A percentile compares a stretch with the other conserved stretches of the same genome.
Evolutionary conservation across 768 basidiomycete species (phyloP).

Genomic region (Leccinum imitatum): DNA sequence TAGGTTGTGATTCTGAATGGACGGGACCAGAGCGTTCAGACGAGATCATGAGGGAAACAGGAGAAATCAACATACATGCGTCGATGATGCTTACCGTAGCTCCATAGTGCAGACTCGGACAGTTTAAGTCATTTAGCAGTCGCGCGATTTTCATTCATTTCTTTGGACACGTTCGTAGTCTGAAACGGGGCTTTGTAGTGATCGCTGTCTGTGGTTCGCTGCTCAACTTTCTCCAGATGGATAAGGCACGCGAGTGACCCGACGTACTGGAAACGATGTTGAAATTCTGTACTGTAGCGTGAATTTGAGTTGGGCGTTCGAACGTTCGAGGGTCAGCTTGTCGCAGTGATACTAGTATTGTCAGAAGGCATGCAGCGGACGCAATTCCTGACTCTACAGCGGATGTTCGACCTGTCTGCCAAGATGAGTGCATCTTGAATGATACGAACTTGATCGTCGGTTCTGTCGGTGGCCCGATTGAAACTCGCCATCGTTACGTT

Average conservation of each 20-base stretch:
- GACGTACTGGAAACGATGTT: neutral
- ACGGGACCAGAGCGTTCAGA: neutral
- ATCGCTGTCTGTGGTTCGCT: neutral
- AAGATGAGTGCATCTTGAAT: neutral
- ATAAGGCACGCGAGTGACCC: neutral
- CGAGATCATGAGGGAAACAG: neutral
- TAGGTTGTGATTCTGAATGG: neutral
- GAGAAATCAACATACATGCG: neutral
- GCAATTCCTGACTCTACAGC: neutral
- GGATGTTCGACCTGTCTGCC: neutral
- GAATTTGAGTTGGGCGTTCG: neutral
- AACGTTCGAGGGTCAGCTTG: neutral
- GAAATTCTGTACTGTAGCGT: neutral
- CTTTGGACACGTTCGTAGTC: neutral
- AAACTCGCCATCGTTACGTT: neutral
- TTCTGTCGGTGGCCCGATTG: neutral
- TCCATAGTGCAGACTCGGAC: too few species aligned
- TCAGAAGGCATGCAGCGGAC: neutral
- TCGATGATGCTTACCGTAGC: neutral
- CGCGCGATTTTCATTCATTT: neutral
- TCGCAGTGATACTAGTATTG: neutral
- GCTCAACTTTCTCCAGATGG: neutral
- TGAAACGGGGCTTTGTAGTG: neutral
- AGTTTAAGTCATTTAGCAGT: neutral
- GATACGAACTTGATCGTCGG: neutral